Evolutionary conservation across 768 basidiomycete species (phyloP).

Genomic region (Coprinopsis sp.): DNA sequence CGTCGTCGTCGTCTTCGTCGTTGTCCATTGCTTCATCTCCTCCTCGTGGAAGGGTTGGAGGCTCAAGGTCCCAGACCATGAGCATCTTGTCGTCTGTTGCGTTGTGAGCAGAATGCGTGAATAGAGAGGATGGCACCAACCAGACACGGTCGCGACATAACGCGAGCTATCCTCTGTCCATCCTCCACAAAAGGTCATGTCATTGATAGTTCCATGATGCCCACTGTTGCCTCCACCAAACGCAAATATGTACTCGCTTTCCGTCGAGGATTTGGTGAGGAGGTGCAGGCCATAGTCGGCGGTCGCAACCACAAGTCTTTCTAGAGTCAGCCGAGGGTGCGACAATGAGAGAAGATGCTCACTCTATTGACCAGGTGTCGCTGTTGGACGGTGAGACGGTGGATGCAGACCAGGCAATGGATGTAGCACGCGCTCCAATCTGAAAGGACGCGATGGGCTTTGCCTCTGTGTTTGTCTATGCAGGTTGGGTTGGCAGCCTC

Average conservation of each 20-base stretch:
- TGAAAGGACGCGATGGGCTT: conserved; percentile 65
- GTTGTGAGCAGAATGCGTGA: conserved; percentile 9
- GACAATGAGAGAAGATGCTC: conserved; percentile 20
- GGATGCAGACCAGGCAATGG: conserved; percentile 74
- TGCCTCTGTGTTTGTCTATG: conserved; percentile 39
- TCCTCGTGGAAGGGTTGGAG: conserved; percentile 39
- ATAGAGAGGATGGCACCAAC: conserved; percentile 33
- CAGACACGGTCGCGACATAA: conserved; percentile 80
- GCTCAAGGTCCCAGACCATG: conserved; percentile 84
- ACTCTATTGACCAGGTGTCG: conserved; percentile 74
- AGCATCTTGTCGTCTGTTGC: conserved; percentile 72
- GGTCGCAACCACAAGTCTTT: conserved; percentile 65
- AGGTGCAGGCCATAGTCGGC: conserved; percentile 68
- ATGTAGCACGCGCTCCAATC: conserved; percentile 64
- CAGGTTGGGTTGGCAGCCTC: conserved; percentile 9
- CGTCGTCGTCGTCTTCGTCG: conserved; percentile 20
- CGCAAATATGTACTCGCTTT: conserved; percentile 51
- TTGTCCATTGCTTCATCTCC: no score
- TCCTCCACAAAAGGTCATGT: conserved; percentile 77
- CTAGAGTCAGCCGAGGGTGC: conserved; percentile 1
- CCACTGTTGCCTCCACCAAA: conserved; percentile 82
- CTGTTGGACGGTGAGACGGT: conserved; percentile 61
- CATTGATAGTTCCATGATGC: conserved; percentile 74
- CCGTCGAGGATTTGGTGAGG: conserved; percentile 50
- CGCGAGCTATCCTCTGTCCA: conserved; percentile 60